These are phyloP conservation scores for Amborella trichopoda DNA, from an alignment of 164 flowering plant genomes.

Conservation along the genomic window DNA sequence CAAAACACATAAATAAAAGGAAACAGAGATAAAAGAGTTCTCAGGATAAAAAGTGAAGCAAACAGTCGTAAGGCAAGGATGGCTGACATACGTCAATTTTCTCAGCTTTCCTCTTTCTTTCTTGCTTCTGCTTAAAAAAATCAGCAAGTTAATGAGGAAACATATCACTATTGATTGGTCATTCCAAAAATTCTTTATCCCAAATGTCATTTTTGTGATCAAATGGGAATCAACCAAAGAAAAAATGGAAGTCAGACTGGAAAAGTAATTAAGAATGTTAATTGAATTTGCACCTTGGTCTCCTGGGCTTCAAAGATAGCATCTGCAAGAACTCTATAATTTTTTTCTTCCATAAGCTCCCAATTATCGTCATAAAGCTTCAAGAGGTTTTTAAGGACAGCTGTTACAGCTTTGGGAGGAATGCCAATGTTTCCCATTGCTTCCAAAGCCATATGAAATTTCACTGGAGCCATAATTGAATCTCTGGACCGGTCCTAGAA, in stretches of 20 bases:
- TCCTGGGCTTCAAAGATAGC: conserved; percentile 59
- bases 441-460: conserved; percentile 26
- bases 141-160: conserved; percentile 1
- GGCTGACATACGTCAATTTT: conserved; percentile 7
- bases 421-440: conserved; percentile 49
- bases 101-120: conserved; percentile 11
- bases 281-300: conserved; percentile 22
- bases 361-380: conserved; percentile 39
- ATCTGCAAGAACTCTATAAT: conserved; percentile 65
- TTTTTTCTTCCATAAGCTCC: conserved; percentile 70
- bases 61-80: no score
- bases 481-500: no score
- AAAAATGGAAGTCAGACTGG: background rate
- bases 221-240: no score
- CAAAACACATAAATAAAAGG: no score
- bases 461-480: no score
- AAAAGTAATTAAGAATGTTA: background rate
- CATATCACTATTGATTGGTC: background rate
- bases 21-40: no score
- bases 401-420: conserved; percentile 20
- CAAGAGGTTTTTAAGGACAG: conserved; percentile 32
- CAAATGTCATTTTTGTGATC: no score
- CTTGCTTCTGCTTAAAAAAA: no score
- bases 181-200: no score
- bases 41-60: no score